phyloP scores from a whole-genome alignment of 176 grass and related monocot genomes.

The Zizania latifolia region DNA sequence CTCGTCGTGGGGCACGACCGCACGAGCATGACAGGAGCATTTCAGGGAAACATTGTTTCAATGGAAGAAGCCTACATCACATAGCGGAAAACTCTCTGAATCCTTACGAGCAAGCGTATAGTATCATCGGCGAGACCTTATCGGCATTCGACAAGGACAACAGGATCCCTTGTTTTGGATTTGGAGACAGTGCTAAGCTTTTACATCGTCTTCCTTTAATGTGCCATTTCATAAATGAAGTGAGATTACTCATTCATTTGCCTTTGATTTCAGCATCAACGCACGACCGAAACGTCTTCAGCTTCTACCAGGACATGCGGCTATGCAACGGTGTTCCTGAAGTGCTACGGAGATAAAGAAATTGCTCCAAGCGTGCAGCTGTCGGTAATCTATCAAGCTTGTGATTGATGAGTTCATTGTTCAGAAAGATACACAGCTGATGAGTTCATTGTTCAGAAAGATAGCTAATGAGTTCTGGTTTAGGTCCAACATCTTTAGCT shows the following conservation, averaged over 20 bases:
- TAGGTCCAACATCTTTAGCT: constrained; percentile 72
- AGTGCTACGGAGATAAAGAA: constrained; percentile 49
- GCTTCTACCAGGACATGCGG: constrained; percentile 30
- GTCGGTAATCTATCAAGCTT: constrained; percentile 43
- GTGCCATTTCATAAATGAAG: background rate
- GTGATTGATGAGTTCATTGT: background rate
- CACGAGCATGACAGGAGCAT: background rate
- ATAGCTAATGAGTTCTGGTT: background rate
- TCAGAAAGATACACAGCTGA: background rate
- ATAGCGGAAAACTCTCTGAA: constrained; percentile 11
- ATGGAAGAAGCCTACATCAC: constrained; percentile 39
- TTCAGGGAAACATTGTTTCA: constrained; percentile 32
- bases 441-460: background rate
- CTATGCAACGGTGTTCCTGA: constrained; percentile 33
- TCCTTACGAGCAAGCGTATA: constrained; percentile 46
- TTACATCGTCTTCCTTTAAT: background rate
- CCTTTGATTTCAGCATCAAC: constrained; percentile 34
- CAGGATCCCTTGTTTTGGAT: constrained; percentile 48
- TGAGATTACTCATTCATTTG: background rate
- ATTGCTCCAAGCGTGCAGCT: constrained; percentile 23
- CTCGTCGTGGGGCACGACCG: background rate
- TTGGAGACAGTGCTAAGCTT: constrained; percentile 33
- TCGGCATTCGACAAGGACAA: constrained; percentile 41
- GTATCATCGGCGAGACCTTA: constrained; percentile 29
- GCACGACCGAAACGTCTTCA: constrained; percentile 49